Base-by-base conservation (phyloP, 768 basidiomycete species). In the Podaxis sp. region DNA sequence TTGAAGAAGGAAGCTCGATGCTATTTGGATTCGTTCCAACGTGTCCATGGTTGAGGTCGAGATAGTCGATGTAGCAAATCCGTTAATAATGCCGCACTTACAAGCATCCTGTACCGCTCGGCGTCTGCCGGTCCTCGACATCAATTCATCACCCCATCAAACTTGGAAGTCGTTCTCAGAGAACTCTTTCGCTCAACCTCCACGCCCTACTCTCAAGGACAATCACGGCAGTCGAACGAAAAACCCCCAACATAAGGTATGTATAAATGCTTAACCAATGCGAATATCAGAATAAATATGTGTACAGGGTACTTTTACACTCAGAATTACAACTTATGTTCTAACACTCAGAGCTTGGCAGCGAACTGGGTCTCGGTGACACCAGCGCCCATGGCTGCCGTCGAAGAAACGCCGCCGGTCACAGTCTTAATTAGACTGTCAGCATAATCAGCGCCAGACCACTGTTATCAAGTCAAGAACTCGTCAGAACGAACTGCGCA, bases 341-440 rank as follows among this genome's bases (percentile, higher is more conserved):
- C 61, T 30, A 54, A 65, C 67, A 71, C 36, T 57, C 54, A 78
- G 65, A 76, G 67, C 68, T 79, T 80, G 26, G 78, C 57, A 46
- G 66, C 70, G 77, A 96, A 97, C 74, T 96, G 95, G 40, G 87
- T 76, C 78, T 97, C 95, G 0, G 95, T 97, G 33, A 96, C 95
- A 61, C 96, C 96, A 68, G 88, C 87, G 55, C 96, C 97, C 96
- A 99, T 99, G n/a, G 97, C 96, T n/a, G 96, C 86, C 9, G 96
- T 99, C 53, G 94, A 95, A 40, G 94, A 96, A 65, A 99, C 85
- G 63, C 97, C 97, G 26, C 97, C 97, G 39, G 97, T 99, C 60
- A 98, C 93, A 6, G 96, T 96, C 85, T 94, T 95, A 77, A 97
- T 84, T 59, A 96, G 75, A 66, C 86, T 88, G 75, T 97, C 95